A percentile compares a stretch with the other conserved stretches of the same genome.
Conservation (phyloP, 257 asterid genomes). For the Petrea volubilis region DNA sequence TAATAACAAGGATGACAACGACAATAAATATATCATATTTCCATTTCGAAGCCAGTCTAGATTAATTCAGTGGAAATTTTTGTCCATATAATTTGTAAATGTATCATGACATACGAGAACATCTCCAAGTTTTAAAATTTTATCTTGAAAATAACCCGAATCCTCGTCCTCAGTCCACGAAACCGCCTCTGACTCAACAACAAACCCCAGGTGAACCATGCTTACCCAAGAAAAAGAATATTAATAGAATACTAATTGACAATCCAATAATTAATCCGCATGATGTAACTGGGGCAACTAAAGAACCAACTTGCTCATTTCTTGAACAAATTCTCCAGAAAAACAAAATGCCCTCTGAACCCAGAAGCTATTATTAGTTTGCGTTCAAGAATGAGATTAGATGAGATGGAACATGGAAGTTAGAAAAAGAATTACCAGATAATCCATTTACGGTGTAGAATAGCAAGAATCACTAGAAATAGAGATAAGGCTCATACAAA, state of each 20-base stretch:
- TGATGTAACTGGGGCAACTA: slow-evolving; percentile 4
- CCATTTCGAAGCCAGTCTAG: slow-evolving; percentile 8
- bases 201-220: slow-evolving; percentile 9
- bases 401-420: not conserved
- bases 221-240: not conserved
- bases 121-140: slow-evolving; percentile 7
- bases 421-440: slow-evolving; percentile 42
- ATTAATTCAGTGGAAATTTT: not conserved
- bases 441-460: slow-evolving; percentile 15
- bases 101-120: not conserved
- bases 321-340: slow-evolving; percentile 5
- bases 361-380: not conserved
- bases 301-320: not conserved
- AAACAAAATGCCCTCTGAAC: not conserved
- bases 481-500: not conserved
- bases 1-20: slow-evolving; percentile 4
- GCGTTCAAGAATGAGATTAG: not conserved
- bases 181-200: not conserved
- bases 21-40: slow-evolving; percentile 11
- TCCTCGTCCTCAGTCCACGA: not conserved
- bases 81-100: not conserved
- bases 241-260: not conserved
- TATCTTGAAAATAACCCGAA: not conserved
- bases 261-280: not conserved
- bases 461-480: slow-evolving; percentile 2